phyloP scores from a whole-genome alignment of 148 eudicot genomes.

The Rhododendron ferrugineum region DNA sequence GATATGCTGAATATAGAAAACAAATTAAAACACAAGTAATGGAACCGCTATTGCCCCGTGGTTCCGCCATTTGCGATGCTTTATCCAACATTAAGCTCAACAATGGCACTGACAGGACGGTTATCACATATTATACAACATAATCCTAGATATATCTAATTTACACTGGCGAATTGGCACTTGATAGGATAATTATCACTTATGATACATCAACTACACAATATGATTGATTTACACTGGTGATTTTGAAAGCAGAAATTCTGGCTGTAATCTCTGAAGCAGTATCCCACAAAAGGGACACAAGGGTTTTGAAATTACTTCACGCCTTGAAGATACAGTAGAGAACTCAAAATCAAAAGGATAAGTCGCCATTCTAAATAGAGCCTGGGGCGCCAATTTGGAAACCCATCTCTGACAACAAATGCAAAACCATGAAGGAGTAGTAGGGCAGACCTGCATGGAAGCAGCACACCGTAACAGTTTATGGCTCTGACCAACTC shows the following conservation, averaged over 20 bases:
- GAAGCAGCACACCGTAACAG: constrained; percentile 63
- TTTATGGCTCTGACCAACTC: constrained; percentile 45
- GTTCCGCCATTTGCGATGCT: neutral
- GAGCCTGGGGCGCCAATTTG: constrained; percentile 45
- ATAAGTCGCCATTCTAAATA: constrained; percentile 39
- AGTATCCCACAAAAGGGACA: constrained; percentile 93
- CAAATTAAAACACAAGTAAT: neutral
- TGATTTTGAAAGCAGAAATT: constrained; percentile 55
- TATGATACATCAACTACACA: constrained; percentile 1
- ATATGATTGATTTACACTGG: constrained; percentile 33
- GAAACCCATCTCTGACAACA: constrained; percentile 66
- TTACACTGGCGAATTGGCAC: neutral
- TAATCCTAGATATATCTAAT: neutral
- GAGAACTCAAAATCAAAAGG: constrained; percentile 34
- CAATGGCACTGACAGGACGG: neutral
- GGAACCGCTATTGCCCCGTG: neutral
- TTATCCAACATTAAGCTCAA: neutral
- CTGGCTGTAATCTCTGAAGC: constrained; percentile 70
- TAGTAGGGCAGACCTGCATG: constrained; percentile 65
- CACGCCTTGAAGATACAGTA: constrained; percentile 12
- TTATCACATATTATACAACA: neutral
- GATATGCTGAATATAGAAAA: neutral
- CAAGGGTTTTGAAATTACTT: constrained; percentile 33
- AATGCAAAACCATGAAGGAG: constrained; percentile 68
- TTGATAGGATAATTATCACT: neutral